These are phyloP conservation scores for Sesbania bispinosa DNA, from an alignment of 306 rosid genomes.

Conservation along the genomic window DNA sequence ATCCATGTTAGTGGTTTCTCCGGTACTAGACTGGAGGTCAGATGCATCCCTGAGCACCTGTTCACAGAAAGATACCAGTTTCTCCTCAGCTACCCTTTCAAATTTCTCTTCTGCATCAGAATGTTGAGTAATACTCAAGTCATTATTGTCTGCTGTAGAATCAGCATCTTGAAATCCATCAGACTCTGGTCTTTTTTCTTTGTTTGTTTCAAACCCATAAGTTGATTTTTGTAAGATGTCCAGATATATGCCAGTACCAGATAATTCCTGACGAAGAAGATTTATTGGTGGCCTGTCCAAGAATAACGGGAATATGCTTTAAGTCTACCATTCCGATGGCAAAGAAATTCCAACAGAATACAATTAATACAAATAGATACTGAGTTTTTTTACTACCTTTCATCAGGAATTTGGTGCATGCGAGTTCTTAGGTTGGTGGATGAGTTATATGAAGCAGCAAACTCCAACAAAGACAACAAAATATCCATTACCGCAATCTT, in stretches of 20 bases:
- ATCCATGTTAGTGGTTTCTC: constrained; percentile 80
- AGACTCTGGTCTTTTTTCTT: constrained; percentile 33
- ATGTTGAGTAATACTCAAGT: constrained; percentile 31
- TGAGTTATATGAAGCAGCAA: constrained; percentile 93
- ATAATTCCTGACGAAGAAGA: constrained; percentile 93
- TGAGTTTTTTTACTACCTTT: constrained; percentile 68
- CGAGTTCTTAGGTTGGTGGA: constrained; percentile 80
- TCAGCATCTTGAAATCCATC: constrained; percentile 35
- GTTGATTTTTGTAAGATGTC: constrained; percentile 86
- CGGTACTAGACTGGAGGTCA: constrained; percentile 78
- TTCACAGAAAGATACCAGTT: constrained; percentile 85
- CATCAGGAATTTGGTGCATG: constrained; percentile 81
- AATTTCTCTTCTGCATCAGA: constrained; percentile 61
- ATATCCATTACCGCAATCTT: constrained; percentile 81
- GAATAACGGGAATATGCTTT: constrained; percentile 16
- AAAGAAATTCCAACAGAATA: constrained; percentile 16
- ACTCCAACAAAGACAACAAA: constrained; percentile 77
- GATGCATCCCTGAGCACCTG: constrained; percentile 95
- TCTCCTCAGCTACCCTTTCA: constrained; percentile 83
- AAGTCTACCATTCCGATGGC: constrained; percentile 9
- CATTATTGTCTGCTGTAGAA: constrained; percentile 30
- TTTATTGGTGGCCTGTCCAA: constrained; percentile 94
- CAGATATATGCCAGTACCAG: constrained; percentile 78
- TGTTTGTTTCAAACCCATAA: constrained; percentile 42
- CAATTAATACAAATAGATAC: too few species aligned